Evolutionary conservation across 2,329 filamentous ascomycete species (phyloP), one percentile per base, ranked within the genome.

Genomic region (Pseudomassariella vexata): DNA sequence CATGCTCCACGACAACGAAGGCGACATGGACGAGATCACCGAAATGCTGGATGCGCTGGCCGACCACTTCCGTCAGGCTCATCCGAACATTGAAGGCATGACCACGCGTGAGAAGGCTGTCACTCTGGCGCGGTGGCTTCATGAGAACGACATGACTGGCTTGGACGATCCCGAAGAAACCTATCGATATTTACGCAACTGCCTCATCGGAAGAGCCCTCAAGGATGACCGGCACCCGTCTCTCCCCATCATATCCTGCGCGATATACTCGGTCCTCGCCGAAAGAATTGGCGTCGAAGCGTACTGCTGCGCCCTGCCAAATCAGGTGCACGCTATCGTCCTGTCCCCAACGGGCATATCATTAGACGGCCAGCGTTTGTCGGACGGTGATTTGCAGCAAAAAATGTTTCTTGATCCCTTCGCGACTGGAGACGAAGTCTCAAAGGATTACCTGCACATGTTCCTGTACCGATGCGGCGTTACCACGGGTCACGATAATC

Each of bases 401-500:
- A 64, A 68, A 28, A 90, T 95, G 75, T 94, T 86, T 52, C 68
- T 95, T 42, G 86, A 95, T 49, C 88, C 89, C 0, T 95, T 85
- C 56, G 73, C 76, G 18, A 78, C 73, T 3, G 71, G 78, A 20
- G 59, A 73, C 10, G 87, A 94, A 56, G 73, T 89, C 0, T 64
- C 70, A 1, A 55, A 75, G 9, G 59, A 65, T 2, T 64, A 73
- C 30, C 63, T 95, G 22, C 68, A 73, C 37, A 60, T 59, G 17
- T 67, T 78, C 40, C 61, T 90, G n/a, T 63, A 67, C 24, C 57
- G 64, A 28, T 60, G 65, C 35, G 63, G 59, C 34, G 66, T 61
- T 55, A 49, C 64, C 48, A 51, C 57, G 36, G 52, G 59, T 39
- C 52, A 46, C 38, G 65, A 62, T 10, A 53, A 56, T 6, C 82